These are phyloP conservation scores for Thalassiosira livingstoniorum DNA, from an alignment of 352 stramenopile genomes.

Conservation along the genomic window DNA sequence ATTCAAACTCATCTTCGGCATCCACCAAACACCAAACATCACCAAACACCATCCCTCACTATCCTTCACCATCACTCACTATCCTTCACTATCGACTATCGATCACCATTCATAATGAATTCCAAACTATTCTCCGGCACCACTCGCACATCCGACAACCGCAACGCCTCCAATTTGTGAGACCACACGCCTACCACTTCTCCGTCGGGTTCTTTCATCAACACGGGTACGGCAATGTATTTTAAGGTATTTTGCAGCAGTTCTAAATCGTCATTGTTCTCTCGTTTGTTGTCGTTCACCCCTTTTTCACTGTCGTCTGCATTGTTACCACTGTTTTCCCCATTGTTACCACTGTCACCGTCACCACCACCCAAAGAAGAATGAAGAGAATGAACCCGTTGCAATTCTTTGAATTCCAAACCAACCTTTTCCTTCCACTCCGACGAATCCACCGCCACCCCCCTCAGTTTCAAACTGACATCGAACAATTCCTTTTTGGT, in stretches of 20 bases:
- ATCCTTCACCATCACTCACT: too few relatives aligned
- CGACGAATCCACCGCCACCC: neutral
- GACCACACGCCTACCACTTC: constrained; percentile 45
- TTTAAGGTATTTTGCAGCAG: constrained; percentile 47
- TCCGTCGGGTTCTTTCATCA: constrained; percentile 55
- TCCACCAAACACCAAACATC: too few relatives aligned
- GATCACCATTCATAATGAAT: too few relatives aligned
- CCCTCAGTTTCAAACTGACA: constrained; percentile 18
- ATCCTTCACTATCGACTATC: too few relatives aligned
- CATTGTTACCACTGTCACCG: neutral
- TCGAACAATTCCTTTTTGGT: constrained; percentile 32
- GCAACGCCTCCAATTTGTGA: constrained; percentile 36
- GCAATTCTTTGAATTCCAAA: constrained; percentile 30
- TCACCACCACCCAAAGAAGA: neutral
- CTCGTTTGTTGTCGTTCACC: neutral
- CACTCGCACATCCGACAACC: constrained; percentile 31
- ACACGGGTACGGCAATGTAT: constrained; percentile 48
- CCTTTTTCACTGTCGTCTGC: neutral
- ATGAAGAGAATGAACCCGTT: neutral
- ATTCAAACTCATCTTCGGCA: too few relatives aligned
- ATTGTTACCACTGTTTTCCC: neutral
- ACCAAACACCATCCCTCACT: too few relatives aligned
- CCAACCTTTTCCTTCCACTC: constrained; percentile 41
- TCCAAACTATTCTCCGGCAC: constrained; percentile 24
- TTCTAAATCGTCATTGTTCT: constrained; percentile 25